phyloP scores from a whole-genome alignment of 768 basidiomycete species.

The Russula griseocarnosa region DNA sequence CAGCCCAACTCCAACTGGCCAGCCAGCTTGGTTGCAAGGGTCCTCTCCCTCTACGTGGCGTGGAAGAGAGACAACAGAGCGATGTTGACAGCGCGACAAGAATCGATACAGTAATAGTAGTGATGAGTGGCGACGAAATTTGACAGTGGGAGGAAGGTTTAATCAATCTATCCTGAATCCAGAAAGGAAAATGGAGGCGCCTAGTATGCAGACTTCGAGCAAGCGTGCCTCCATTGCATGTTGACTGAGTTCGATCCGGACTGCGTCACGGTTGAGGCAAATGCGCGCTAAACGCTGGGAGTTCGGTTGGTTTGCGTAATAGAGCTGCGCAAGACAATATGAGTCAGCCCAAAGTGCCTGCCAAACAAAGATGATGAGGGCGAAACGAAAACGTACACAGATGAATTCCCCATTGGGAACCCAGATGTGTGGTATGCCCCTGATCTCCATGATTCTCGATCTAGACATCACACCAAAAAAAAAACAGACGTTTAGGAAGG shows the following conservation, averaged over 20 bases:
- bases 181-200: slow-evolving; percentile 28
- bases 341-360: background rate
- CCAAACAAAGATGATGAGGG: background rate
- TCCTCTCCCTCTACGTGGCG: background rate
- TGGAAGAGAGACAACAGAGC: background rate
- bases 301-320: slow-evolving; percentile 9
- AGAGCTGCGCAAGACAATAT: slow-evolving; percentile 8
- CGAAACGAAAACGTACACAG: slow-evolving; percentile 16
- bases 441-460: slow-evolving; percentile 26
- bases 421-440: slow-evolving; percentile 25
- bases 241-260: slow-evolving; percentile 25
- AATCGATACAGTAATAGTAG: background rate
- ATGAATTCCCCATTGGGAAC: slow-evolving; percentile 26
- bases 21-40: background rate
- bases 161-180: slow-evolving; percentile 24
- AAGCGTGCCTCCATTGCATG: slow-evolving; percentile 25
- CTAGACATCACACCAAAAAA: background rate
- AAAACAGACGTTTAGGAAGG: background rate
- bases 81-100: background rate
- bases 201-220: slow-evolving; percentile 26
- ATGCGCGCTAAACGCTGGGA: slow-evolving; percentile 21
- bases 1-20: background rate
- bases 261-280: slow-evolving; percentile 16
- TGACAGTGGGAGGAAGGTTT: background rate
- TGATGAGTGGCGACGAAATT: background rate